A percentile compares a stretch with the other conserved stretches of the same genome.
Evolutionary conservation across 352 stramenopile species (phyloP).

Genomic region (Phytophthora gonapodyides): DNA sequence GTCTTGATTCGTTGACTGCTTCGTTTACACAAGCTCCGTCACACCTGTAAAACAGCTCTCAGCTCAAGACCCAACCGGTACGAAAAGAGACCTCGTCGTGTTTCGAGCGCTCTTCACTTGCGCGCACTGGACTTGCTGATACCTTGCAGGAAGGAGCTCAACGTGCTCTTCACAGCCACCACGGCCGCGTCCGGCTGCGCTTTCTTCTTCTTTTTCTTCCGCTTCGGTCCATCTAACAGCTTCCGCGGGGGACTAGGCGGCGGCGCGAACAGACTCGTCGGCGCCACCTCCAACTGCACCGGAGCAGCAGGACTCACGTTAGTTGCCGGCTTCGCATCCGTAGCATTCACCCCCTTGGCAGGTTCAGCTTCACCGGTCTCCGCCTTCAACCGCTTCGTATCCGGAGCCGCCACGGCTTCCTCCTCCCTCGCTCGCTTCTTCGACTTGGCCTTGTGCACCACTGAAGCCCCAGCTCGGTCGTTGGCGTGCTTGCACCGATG

Average conservation of each 20-base stretch:
- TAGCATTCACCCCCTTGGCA: neutral
- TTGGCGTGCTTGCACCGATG: conserved; percentile 59
- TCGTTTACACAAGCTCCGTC: conserved; percentile 30
- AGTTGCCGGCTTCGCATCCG: neutral
- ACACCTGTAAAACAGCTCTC: conserved; percentile 23
- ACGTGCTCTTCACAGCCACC: conserved; percentile 61
- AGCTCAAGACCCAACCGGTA: too few species aligned
- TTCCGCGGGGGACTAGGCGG: conserved; percentile 66
- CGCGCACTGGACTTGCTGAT: conserved; percentile 34
- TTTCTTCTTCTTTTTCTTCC: conserved; percentile 75
- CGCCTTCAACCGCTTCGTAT: conserved; percentile 41
- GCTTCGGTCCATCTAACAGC: conserved; percentile 68
- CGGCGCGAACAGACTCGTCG: conserved; percentile 52
- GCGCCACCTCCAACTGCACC: conserved; percentile 15
- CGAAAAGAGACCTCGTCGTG: too few species aligned
- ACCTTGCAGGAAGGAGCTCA: conserved; percentile 66
- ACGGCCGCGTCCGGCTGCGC: conserved; percentile 35
- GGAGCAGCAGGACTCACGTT: neutral
- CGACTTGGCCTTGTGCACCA: conserved; percentile 52
- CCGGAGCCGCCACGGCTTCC: neutral
- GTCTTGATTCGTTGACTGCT: conserved; percentile 30
- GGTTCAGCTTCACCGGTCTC: neutral
- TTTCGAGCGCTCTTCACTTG: conserved; percentile 33
- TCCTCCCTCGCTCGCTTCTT: conserved; percentile 46
- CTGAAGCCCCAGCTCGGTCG: conserved; percentile 47